A percentile compares a stretch with the other conserved stretches of the same genome.
Evolutionary conservation across 106 monocot species (phyloP).

Genomic region (Vanilla planifolia): DNA sequence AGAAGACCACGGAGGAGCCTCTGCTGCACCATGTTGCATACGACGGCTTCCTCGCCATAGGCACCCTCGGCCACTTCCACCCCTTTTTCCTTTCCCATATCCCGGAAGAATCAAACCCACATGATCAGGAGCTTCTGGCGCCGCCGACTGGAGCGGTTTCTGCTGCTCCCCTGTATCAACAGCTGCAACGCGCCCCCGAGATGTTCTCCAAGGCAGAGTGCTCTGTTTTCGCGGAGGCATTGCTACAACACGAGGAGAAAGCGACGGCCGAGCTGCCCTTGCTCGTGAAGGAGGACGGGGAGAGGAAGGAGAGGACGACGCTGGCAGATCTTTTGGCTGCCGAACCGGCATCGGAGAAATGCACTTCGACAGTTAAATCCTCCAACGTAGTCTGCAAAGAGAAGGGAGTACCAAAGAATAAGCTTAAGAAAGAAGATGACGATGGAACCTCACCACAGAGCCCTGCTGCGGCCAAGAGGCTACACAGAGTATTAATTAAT

Average conservation of each 20-base stretch:
- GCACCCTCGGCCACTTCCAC: conserved; percentile 19
- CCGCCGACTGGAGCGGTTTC: not conserved
- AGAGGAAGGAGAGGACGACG: conserved; percentile 17
- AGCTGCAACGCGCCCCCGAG: not conserved
- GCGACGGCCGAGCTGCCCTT: conserved; percentile 6
- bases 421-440: not conserved
- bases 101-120: not conserved
- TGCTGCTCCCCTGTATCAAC: not conserved
- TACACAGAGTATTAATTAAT: not conserved
- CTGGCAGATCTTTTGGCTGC: conserved; percentile 22
- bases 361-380: no score
- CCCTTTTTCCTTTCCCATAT: not conserved
- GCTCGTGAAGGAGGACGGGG: conserved; percentile 23
- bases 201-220: not conserved
- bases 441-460: not conserved
- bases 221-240: not conserved
- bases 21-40: conserved; percentile 18
- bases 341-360: not conserved
- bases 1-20: not conserved
- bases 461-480: not conserved
- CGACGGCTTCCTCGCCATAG: conserved; percentile 19
- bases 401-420: not conserved
- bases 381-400: no score
- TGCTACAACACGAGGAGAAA: not conserved
- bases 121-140: not conserved